A percentile compares a stretch with the other conserved stretches of the same genome.
Conservation (phyloP, 1,139 yeast genomes). For the Blastobotrys ciferrii region DNA sequence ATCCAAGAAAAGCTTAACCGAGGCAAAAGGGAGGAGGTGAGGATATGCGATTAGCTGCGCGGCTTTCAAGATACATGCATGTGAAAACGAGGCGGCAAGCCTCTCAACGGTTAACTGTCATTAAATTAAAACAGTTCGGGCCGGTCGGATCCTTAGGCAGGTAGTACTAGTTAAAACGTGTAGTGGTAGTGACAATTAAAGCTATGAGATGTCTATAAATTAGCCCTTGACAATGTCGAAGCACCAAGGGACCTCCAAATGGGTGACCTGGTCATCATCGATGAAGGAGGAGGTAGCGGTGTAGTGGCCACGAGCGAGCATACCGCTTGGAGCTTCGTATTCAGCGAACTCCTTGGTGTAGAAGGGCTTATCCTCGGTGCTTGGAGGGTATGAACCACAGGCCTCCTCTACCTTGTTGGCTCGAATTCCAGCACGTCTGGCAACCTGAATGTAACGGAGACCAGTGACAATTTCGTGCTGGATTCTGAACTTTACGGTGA, state of each 20-base stretch:
- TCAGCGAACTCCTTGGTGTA: constrained; percentile 73
- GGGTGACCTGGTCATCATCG: constrained; percentile 80
- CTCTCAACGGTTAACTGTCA: too few species aligned
- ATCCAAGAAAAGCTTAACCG: too few species aligned
- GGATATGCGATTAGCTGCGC: neutral
- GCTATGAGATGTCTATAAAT: neutral
- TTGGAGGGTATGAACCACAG: constrained; percentile 88
- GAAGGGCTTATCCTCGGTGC: constrained; percentile 75
- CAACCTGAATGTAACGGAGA: constrained; percentile 76
- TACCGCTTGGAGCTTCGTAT: constrained; percentile 90
- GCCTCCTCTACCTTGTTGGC: constrained; percentile 88
- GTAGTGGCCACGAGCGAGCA: constrained; percentile 84
- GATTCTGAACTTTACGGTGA: constrained; percentile 74
- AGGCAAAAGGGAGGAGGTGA: neutral
- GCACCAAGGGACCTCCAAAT: constrained; percentile 80
- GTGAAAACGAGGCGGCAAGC: too few species aligned
- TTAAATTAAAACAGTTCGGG: too few species aligned
- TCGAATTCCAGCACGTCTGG: constrained; percentile 83
- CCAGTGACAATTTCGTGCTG: constrained; percentile 94
- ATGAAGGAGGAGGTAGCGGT: constrained; percentile 78
- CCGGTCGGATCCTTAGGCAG: too few species aligned
- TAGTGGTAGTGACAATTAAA: neutral
- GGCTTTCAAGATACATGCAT: neutral
- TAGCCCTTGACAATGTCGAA: constrained; percentile 52
- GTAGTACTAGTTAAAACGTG: too few species aligned